Evolutionary conservation across 2,329 filamentous ascomycete species (phyloP), one percentile per base, ranked within the genome.

Genomic region (Capronia coronata): DNA sequence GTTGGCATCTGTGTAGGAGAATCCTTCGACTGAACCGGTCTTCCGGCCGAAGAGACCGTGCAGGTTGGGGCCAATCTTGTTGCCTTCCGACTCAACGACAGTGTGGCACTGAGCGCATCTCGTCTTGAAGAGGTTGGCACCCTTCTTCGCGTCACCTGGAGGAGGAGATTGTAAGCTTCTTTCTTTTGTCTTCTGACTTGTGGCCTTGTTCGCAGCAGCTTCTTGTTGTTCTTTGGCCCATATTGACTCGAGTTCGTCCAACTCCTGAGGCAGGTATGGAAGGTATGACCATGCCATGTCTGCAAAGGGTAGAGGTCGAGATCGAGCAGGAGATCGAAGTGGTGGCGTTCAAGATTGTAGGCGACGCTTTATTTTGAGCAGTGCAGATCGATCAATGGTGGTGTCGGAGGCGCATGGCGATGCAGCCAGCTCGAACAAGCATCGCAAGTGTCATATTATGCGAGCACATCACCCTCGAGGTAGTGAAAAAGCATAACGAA

Each of bases 91-190:
- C 59, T 78, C 79, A 75, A 94, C 89, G 71, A 95, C 78, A 73
- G 87, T 97, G 80, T 98, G 93, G 86, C 93, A 98, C 78, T 96
- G 89, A 62, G 87, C 86, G 79, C 93, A 98, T 72, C 93, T 85
- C 63, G 90, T 97, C 80, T 96, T 95, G 88, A 97, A 97, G 71
- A 97, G 87, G 79, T 84, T 87, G 75, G 89, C 91, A 81, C 91
- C 91, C 86, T 96, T 96, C 79, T 90, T 89, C 68, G 78, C 67
- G 74, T 96, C 89, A 79, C 89, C 90, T 95, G 67, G 35, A 61
- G 47, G 44, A 27, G 56, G 47, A 25, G 14, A 52, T 42, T 51
- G 54, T 55, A 32, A 59, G 56, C 48, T 42, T 40, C n/a, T 43
- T 18, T 49, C 45, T 45, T 40, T 42, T 13, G 13, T 27, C 14